Conservation (phyloP, 202 grass and related monocot genomes). For the Panicum hallii region DNA sequence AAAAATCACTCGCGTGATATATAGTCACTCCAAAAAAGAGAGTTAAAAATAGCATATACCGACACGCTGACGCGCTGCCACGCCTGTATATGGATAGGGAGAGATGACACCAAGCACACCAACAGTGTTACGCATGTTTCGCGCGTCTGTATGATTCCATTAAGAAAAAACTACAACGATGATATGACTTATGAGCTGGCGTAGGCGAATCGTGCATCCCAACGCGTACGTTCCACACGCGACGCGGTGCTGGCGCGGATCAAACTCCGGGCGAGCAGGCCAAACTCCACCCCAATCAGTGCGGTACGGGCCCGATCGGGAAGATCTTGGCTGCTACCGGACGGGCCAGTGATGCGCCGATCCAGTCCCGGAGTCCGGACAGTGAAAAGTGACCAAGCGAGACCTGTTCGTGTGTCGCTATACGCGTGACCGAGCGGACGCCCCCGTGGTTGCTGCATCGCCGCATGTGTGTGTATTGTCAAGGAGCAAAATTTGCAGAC, state of each 20-base stretch:
- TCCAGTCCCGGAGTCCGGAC: neutral
- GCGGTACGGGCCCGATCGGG: neutral
- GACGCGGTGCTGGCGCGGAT: neutral
- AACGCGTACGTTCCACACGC: neutral
- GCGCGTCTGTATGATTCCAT: neutral
- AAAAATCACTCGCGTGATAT: too few species aligned
- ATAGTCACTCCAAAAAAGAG: too few species aligned
- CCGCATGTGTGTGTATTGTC: neutral
- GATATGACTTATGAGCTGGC: neutral
- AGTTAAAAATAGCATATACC: too few species aligned
- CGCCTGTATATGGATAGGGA: too few species aligned
- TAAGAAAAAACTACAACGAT: too few species aligned
- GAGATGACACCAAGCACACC: too few species aligned
- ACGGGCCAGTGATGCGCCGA: neutral
- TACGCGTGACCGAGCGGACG: neutral
- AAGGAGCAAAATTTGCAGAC: too few species aligned
- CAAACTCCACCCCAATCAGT: conserved; percentile 1
- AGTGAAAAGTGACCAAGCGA: neutral
- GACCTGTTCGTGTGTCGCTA: neutral
- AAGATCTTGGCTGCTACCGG: neutral
- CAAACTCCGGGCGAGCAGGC: neutral
- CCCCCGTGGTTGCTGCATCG: neutral
- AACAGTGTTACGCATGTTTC: neutral
- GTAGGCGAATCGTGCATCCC: too few species aligned
- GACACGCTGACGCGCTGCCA: too few species aligned